Conservation (phyloP, 441 rosid genomes). For the Aleurites moluccanus region DNA sequence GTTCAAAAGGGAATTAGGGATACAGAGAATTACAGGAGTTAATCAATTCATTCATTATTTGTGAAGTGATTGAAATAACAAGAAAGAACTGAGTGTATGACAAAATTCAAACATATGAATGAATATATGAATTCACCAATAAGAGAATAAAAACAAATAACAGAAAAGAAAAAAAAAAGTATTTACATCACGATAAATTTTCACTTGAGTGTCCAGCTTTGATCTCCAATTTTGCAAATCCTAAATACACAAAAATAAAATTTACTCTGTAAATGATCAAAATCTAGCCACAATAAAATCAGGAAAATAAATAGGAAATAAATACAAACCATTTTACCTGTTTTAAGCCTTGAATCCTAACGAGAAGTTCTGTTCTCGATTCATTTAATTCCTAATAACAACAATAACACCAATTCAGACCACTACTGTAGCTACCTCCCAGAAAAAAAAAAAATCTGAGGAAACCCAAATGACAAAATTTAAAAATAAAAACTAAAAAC, state of each 20-base stretch:
- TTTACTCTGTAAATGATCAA: not conserved
- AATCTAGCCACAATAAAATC: not conserved
- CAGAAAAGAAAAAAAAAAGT: too few relatives aligned
- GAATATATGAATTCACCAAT: not conserved
- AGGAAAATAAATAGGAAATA: not conserved
- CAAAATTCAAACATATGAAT: not conserved
- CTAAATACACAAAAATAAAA: constrained; percentile 35
- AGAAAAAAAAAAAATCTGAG: too few relatives aligned
- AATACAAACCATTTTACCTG: constrained; percentile 45
- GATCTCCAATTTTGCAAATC: constrained; percentile 97
- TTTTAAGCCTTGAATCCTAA: constrained; percentile 79
- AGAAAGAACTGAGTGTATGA: too few relatives aligned
- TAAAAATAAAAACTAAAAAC: not conserved
- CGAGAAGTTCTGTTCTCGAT: constrained; percentile 76
- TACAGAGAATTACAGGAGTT: too few relatives aligned
- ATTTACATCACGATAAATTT: constrained; percentile 74
- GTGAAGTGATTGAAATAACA: too few relatives aligned
- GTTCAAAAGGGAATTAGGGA: too few relatives aligned
- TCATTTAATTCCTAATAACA: constrained; percentile 67
- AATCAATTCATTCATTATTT: too few relatives aligned
- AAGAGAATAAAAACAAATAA: not conserved
- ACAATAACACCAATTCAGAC: not conserved
- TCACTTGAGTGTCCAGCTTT: constrained; percentile 87
- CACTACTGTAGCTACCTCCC: not conserved
- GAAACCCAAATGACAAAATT: not conserved